Evolutionary conservation across 176 grass and related monocot species (phyloP).

Genomic region (Tillandsia fasciculata): DNA sequence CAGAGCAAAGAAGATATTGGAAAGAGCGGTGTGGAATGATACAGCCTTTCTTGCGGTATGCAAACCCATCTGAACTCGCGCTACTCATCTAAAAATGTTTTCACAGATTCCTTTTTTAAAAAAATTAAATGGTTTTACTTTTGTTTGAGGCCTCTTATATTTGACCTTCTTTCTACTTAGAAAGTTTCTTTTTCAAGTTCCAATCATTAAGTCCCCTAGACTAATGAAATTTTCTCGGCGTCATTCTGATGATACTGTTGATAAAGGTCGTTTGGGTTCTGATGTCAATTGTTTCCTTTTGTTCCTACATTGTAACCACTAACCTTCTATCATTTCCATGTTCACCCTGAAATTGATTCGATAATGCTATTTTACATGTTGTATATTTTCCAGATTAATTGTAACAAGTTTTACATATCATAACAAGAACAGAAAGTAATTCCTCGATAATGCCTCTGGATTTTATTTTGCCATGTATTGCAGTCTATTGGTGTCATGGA

Average conservation of each 20-base stretch:
- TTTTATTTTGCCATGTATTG: not conserved
- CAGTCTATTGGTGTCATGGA: constrained; percentile 84
- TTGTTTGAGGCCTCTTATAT: not conserved
- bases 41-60: constrained; percentile 85
- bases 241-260: too few relatives aligned
- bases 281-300: too few relatives aligned
- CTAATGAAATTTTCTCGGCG: too few relatives aligned
- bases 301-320: too few relatives aligned
- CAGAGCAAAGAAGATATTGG: constrained; percentile 54
- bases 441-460: not conserved
- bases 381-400: too few relatives aligned
- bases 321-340: too few relatives aligned
- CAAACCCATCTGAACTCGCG: not conserved
- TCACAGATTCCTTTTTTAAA: not conserved
- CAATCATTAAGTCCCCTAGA: too few relatives aligned
- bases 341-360: too few relatives aligned
- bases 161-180: constrained; percentile 1
- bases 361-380: too few relatives aligned
- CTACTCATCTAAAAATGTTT: constrained; percentile 1
- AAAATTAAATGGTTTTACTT: not conserved
- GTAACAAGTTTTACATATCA: too few relatives aligned
- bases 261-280: too few relatives aligned
- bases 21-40: constrained; percentile 89
- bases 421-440: not conserved
- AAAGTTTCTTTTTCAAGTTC: not conserved